Percentiles rank a stretch among this genome's conserved stretches.
Evolutionary conservation across 352 stramenopile genomes (phyloP).

Genomic region (Phytophthora citricola): DNA sequence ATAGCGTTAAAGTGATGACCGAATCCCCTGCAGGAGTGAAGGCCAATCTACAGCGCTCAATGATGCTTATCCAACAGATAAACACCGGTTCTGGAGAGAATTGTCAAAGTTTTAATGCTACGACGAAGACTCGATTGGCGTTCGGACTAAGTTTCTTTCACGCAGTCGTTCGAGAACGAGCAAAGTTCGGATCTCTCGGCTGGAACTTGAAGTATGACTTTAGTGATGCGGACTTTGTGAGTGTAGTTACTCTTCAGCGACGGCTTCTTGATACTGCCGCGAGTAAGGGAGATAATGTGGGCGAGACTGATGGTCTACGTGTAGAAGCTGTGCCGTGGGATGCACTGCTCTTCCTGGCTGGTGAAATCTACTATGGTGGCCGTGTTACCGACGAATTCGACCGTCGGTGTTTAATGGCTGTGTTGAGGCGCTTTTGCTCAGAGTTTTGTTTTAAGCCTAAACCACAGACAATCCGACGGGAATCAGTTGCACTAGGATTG

Average conservation of each 20-base stretch:
- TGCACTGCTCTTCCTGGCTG: constrained; percentile 77
- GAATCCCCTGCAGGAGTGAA: constrained; percentile 78
- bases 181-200: constrained; percentile 76
- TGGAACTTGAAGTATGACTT: constrained; percentile 88
- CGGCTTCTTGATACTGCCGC: constrained; percentile 46
- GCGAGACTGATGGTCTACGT: neutral
- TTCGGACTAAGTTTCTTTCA: constrained; percentile 86
- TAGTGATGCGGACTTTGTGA: constrained; percentile 79
- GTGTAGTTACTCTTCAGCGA: constrained; percentile 64
- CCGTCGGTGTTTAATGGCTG: constrained; percentile 70
- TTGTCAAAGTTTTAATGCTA: neutral
- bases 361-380: constrained; percentile 85
- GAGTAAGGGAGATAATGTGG: neutral
- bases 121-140: constrained; percentile 60
- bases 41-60: constrained; percentile 75
- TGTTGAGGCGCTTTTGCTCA: constrained; percentile 72
- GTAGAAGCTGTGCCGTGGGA: constrained; percentile 65
- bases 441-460: constrained; percentile 12
- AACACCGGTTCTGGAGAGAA: neutral
- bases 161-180: constrained; percentile 73
- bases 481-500: constrained; percentile 3
- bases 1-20: constrained; percentile 81
- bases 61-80: constrained; percentile 45
- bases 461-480: neutral
- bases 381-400: constrained; percentile 87